Base-by-base conservation (phyloP, 2,329 filamentous ascomycete species). In the Graphilbum sp. region DNA sequence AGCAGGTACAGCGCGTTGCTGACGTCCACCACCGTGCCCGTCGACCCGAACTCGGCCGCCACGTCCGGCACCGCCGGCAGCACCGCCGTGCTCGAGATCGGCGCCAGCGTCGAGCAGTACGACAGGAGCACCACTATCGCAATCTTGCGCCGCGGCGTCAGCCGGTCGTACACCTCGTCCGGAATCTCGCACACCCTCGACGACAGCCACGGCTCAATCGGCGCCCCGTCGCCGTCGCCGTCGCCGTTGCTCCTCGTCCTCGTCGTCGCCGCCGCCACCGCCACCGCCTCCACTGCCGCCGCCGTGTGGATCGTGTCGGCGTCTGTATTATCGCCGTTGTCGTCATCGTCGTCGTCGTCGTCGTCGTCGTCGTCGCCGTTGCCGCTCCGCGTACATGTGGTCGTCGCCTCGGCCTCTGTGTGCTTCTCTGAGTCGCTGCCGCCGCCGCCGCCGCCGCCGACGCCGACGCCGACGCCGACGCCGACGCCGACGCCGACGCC, bases 21-120 rank as follows among this genome's bases (percentile, higher is more conserved):
- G 27, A 79, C 55, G 50, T 80, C 77, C 50, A 83, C 73, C 36
- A 80, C 63, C 5, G 66, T 65, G 5, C 71, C 74, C 7, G 66
- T 73, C 5, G 71, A 77, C 30, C 61, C 43, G 48, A 64, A 79
- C 4, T 67, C 72, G 8, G 52, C 54, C 5, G 73, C 75, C 5
- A 82, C 71, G 52, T 82, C 75, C 2, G 76, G 75, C 10, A 77
- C 63, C 12, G 75, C 77, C 1, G 75, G 63, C 24, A 81, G 54
- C 30, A 81, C 71, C 1, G 72, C 70, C 0, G 77, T 81, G 5
- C 68, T 75, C 3, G 69, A 73, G 23, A 80, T 69, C 1, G 83
- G 83, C 1, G 82, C 75, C 33, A 88, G 61, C 45, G 88, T 84
- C 20, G 77, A 74, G 56, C 79, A 85, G 51, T 78, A 82, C 0